Percentiles rank a stretch among this genome's conserved stretches.
phyloP scores from a whole-genome alignment of 805 yeast genomes.

The Wickerhamiella occidentalis region DNA sequence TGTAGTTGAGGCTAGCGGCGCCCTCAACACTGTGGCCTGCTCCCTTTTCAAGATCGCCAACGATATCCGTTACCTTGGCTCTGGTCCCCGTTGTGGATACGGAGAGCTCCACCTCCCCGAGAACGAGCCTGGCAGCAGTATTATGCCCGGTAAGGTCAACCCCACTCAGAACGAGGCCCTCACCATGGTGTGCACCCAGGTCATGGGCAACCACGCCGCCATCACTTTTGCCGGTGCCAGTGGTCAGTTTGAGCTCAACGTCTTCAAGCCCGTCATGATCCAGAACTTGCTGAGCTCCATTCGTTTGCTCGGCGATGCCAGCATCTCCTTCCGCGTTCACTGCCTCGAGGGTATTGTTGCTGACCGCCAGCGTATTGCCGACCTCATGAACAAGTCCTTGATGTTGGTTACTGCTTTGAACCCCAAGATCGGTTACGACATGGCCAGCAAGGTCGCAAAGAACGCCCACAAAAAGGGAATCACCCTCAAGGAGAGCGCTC shows the following conservation, averaged over 20 bases:
- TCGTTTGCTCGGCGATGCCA: slow-evolving; percentile 81
- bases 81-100: slow-evolving; percentile 99
- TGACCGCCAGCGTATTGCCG: slow-evolving; percentile 73
- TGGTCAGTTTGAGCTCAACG: slow-evolving; percentile 97
- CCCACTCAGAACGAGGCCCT: slow-evolving; percentile 98
- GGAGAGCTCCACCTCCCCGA: slow-evolving; percentile 93
- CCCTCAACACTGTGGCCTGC: slow-evolving; percentile 86
- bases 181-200: slow-evolving; percentile 97
- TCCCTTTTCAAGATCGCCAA: slow-evolving; percentile 94
- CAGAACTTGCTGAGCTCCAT: slow-evolving; percentile 79
- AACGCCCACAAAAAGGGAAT: slow-evolving; percentile 97
- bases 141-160: slow-evolving; percentile 99
- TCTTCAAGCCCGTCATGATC: slow-evolving; percentile 93
- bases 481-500: slow-evolving; percentile 87
- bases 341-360: slow-evolving; percentile 94
- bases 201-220: slow-evolving; percentile 90
- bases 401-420: slow-evolving; percentile 98
- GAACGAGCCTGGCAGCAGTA: slow-evolving; percentile 98
- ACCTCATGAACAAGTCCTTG: slow-evolving; percentile 82
- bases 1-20: slow-evolving; percentile 94
- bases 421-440: slow-evolving; percentile 97
- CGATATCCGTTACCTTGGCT: slow-evolving; percentile 95
- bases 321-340: slow-evolving; percentile 78
- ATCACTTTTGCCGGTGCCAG: slow-evolving; percentile 97
- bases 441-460: slow-evolving; percentile 95